Base-by-base conservation (phyloP, 305 asterid species). In the Fraxinus sp. region DNA sequence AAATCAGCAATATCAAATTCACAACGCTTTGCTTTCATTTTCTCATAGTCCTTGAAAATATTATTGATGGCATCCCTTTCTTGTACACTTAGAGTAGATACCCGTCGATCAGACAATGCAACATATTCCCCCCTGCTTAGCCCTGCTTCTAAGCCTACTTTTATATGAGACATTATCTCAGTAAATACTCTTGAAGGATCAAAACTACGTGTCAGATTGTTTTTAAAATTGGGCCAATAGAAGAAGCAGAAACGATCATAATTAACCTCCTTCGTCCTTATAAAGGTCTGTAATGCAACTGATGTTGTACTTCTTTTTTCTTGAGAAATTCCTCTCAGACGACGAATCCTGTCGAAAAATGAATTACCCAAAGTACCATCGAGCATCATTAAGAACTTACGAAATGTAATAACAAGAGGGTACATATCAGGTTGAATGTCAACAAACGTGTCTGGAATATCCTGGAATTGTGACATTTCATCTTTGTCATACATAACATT, bases 1-100 rank as follows among this genome's bases (percentile, higher is more conserved):
- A 93, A 85, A 91, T 93, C 98, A 7, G 92, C 91, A 33, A 93
- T 78, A 88, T 93, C 98, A 80, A 88, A 93, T 79, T 92, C 94
- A 26, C 85, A 86, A 10, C 85, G 79, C 72, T 80, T 87, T 78
- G 84, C 41, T 88, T 93, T 92, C 93, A 87, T 83, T 79, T 87
- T 92, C 90, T 93, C 97, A 68, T 92, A 93, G 82, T 82, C 86
- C 46, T 87, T 89, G 82, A 89, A 93, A 76, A 92, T 90, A 64
- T 84, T 86, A 85, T 91, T 91, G 26, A 93, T 88, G 32, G 55
- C 55, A 16, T 83, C 78, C 82, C 97, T 89, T 26, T 81, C 80
- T 39, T 86, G 81, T 1, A 75, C 86, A 46, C 75, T 84, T 81
- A 92, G 24, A 30, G 91, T 88, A 20, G 98, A 93, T 13, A 84